phyloP scores from a whole-genome alignment of 106 monocot species.

The Alisma plantagoaquatica region DNA sequence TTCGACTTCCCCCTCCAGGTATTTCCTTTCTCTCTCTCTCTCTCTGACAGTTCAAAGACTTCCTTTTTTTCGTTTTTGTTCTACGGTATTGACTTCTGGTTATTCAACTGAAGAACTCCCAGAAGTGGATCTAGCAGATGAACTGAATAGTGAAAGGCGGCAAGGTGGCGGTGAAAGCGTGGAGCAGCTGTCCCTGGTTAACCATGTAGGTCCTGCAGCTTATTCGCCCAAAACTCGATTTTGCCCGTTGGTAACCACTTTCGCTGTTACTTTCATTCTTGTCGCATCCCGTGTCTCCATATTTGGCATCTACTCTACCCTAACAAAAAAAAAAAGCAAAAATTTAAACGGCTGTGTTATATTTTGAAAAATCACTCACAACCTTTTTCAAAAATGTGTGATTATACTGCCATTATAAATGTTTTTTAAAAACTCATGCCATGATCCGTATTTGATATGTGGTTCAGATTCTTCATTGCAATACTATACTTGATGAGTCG shows the following conservation, averaged over 20 bases:
- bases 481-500: too few relatives aligned
- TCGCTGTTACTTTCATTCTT: too few relatives aligned
- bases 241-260: too few relatives aligned
- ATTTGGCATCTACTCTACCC: too few relatives aligned
- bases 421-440: too few relatives aligned
- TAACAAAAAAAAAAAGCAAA: background rate
- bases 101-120: background rate
- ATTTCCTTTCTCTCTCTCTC: background rate
- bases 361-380: background rate
- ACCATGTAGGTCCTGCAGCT: too few relatives aligned
- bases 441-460: background rate
- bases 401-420: background rate
- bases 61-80: background rate
- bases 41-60: background rate
- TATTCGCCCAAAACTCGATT: too few relatives aligned
- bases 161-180: too few relatives aligned
- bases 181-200: too few relatives aligned
- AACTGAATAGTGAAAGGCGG: background rate
- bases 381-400: background rate
- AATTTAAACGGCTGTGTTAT: background rate
- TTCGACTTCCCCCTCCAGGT: conserved; percentile 6
- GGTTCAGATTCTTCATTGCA: background rate
- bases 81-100: background rate
- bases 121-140: background rate
- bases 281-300: too few relatives aligned